phyloP scores from a whole-genome alignment of 306 rosid genomes.

The Prunus mume region DNA sequence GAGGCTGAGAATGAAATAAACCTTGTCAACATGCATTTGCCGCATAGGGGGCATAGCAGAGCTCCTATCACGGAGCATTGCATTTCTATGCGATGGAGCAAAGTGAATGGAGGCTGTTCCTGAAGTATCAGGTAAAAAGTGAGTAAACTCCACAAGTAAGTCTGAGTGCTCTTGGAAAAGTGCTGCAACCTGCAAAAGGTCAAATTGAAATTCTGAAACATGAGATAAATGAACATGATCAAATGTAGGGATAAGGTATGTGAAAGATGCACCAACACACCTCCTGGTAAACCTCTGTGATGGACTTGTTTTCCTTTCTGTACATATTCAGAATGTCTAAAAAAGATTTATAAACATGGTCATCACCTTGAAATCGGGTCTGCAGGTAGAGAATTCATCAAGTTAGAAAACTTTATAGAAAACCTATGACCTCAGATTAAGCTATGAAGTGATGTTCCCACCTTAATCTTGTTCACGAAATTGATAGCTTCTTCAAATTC shows the following conservation, averaged over 20 bases:
- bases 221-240: conserved; percentile 10
- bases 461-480: conserved; percentile 98
- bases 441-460: conserved; percentile 22
- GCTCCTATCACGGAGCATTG: conserved; percentile 72
- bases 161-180: conserved; percentile 84
- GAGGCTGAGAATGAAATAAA: conserved; percentile 21
- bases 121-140: conserved; percentile 83
- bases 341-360: conserved; percentile 87
- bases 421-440: conserved; percentile 19
- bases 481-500: conserved; percentile 95
- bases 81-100: conserved; percentile 58
- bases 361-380: conserved; percentile 94
- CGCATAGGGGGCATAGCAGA: conserved; percentile 73
- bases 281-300: conserved; percentile 81
- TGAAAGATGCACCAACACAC: conserved; percentile 35
- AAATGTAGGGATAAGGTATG: conserved; percentile 10
- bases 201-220: conserved; percentile 18
- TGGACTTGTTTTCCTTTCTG: conserved; percentile 90
- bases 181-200: conserved; percentile 68
- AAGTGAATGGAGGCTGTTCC: conserved; percentile 55
- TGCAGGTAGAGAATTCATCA: conserved; percentile 45
- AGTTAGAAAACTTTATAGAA: conserved; percentile 22
- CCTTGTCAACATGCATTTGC: conserved; percentile 77
- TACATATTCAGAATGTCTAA: conserved; percentile 93
- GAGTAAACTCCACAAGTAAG: conserved; percentile 80